Evolutionary conservation across 2,329 filamentous ascomycete genomes (phyloP).

Genomic region (Zymoseptoria brevis): DNA sequence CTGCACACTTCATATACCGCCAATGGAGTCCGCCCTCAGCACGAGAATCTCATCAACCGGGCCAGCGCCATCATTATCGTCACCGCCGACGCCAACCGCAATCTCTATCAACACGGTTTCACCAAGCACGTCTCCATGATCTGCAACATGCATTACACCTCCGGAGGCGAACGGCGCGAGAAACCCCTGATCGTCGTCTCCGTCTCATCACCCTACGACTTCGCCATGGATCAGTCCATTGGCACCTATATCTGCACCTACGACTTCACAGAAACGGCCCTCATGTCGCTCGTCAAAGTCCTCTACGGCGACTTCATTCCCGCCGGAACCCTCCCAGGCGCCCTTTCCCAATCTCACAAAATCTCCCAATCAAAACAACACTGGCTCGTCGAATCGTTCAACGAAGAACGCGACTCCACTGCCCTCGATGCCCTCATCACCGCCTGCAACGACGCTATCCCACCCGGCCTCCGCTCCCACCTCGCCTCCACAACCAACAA

Average conservation of each 20-base stretch:
- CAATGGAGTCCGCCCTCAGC: slow-evolving; percentile 82
- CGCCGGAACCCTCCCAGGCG: slow-evolving; percentile 54
- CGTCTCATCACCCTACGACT: slow-evolving; percentile 93
- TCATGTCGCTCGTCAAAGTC: slow-evolving; percentile 74
- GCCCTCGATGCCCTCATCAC: slow-evolving; percentile 70
- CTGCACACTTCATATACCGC: slow-evolving; percentile 93
- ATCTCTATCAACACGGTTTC: slow-evolving; percentile 88
- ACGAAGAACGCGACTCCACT: slow-evolving; percentile 65
- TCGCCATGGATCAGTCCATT: slow-evolving; percentile 83
- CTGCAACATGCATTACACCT: slow-evolving; percentile 69
- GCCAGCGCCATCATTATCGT: slow-evolving; percentile 83
- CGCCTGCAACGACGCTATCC: slow-evolving; percentile 57
- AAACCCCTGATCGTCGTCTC: slow-evolving; percentile 87
- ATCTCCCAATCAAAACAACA: slow-evolving; percentile 82
- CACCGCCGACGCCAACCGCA: slow-evolving; percentile 88
- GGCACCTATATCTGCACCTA: slow-evolving; percentile 93
- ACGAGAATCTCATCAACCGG: slow-evolving; percentile 84
- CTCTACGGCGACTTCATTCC: slow-evolving; percentile 67
- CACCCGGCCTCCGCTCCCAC: slow-evolving; percentile 60
- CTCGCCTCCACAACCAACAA: slow-evolving; percentile 61
- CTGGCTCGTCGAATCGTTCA: slow-evolving; percentile 88
- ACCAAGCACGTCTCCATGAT: slow-evolving; percentile 96
- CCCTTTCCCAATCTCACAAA: slow-evolving; percentile 79
- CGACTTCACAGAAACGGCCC: slow-evolving; percentile 88
- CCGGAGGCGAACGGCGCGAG: slow-evolving; percentile 61